phyloP scores from a whole-genome alignment of 2,329 filamentous ascomycete species.

The Myrmaecium sp. region DNA sequence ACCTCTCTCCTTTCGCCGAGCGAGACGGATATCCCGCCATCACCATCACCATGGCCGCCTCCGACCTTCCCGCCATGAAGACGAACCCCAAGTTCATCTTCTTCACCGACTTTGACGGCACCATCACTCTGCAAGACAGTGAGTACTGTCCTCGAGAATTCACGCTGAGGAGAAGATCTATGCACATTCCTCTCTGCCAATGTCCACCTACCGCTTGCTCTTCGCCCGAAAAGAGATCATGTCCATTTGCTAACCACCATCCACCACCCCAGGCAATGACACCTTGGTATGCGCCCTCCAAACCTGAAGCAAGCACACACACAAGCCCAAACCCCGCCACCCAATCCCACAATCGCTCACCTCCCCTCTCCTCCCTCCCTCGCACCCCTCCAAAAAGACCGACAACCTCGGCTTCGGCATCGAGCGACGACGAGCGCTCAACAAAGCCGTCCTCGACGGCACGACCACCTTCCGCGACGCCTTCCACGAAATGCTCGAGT shows the following conservation, averaged over 20 bases:
- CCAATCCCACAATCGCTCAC: too few relatives aligned
- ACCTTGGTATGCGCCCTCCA: too few relatives aligned
- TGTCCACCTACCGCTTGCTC: not conserved
- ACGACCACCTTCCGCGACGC: slow-evolving; percentile 60
- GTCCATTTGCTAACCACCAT: too few relatives aligned
- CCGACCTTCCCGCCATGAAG: slow-evolving; percentile 28
- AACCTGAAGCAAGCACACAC: too few relatives aligned
- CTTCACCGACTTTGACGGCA: slow-evolving; percentile 98
- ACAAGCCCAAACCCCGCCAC: too few relatives aligned
- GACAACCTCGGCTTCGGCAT: slow-evolving; percentile 79
- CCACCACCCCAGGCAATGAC: slow-evolving; percentile 55
- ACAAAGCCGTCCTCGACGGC: slow-evolving; percentile 58
- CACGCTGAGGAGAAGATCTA: too few relatives aligned
- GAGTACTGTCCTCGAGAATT: slow-evolving; percentile 20
- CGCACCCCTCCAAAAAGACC: too few relatives aligned
- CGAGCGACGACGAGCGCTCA: slow-evolving; percentile 52
- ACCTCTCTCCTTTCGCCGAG: too few relatives aligned
- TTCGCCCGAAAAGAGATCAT: not conserved
- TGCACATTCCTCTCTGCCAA: slow-evolving; percentile 1
- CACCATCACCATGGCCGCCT: slow-evolving; percentile 10
- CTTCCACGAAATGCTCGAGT: slow-evolving; percentile 87
- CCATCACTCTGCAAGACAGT: slow-evolving; percentile 63
- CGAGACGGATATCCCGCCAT: too few relatives aligned
- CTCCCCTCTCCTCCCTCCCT: too few relatives aligned
- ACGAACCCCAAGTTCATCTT: slow-evolving; percentile 78